A percentile compares a stretch with the other conserved stretches of the same genome.
Conservation (phyloP, 768 basidiomycete species). For the Obba rivulosa region DNA sequence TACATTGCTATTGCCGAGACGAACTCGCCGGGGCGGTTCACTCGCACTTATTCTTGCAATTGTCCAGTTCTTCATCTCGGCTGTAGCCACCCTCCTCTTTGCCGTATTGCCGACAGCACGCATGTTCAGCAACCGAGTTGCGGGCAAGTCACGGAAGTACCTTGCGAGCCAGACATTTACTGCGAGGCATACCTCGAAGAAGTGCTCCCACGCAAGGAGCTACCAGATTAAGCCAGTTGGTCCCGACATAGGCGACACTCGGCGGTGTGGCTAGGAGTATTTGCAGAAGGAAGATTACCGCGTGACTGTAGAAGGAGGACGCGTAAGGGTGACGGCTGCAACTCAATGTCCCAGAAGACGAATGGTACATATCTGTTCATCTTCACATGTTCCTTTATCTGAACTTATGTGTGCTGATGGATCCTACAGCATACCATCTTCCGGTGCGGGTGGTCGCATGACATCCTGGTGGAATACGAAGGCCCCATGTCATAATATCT, state of each 20-base stretch:
- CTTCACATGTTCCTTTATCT: not conserved
- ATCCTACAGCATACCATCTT: no score
- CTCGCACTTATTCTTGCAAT: constrained; percentile 90
- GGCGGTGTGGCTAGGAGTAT: no score
- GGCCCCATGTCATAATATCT: no score
- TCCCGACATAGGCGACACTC: no score
- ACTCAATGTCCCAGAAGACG: not conserved
- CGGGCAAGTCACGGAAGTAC: constrained; percentile 93
- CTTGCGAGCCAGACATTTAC: constrained; percentile 98
- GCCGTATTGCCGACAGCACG: constrained; percentile 91
- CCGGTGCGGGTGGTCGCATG: no score
- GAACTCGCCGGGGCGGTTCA: constrained; percentile 53
- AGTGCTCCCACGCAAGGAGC: constrained; percentile 22
- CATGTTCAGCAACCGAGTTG: constrained; percentile 98
- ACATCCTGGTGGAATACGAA: no score
- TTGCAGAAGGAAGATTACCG: no score
- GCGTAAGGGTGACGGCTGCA: not conserved
- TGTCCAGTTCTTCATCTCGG: constrained; percentile 87
- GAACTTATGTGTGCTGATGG: no score
- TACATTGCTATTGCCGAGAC: constrained; percentile 87
- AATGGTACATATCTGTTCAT: not conserved
- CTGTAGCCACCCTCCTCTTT: constrained; percentile 79
- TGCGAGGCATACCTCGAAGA: constrained; percentile 81
- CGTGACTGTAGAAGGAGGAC: no score
- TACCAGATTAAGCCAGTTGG: no score